Conservation (phyloP, 805 yeast species). For the Candida dendrica region DNA sequence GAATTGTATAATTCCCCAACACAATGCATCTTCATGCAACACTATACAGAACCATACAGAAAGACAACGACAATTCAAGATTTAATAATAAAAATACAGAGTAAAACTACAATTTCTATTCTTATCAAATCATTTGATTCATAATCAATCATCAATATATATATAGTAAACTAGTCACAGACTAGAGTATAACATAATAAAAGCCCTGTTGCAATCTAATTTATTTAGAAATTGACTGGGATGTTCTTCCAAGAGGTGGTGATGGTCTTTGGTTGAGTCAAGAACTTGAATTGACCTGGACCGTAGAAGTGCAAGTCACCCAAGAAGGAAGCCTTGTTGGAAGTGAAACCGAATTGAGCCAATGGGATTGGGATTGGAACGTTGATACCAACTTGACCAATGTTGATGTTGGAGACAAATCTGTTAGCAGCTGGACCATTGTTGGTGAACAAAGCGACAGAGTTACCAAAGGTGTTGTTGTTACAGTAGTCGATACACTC, state of each 20-base stretch:
- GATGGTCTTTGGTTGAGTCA: conserved; percentile 73
- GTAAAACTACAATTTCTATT: background rate
- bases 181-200: no score
- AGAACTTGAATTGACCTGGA: conserved; percentile 62
- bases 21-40: no score
- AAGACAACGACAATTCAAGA: background rate
- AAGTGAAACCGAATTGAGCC: conserved; percentile 79
- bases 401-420: conserved; percentile 58
- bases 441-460: conserved; percentile 62
- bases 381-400: conserved; percentile 74
- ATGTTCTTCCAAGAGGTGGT: conserved; percentile 54
- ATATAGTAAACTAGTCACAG: background rate
- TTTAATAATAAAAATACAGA: no score
- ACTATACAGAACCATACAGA: background rate
- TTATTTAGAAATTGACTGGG: background rate
- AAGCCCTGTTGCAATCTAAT: no score
- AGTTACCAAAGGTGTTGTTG: conserved; percentile 57
- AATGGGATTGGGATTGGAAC: conserved; percentile 77
- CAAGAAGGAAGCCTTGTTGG: conserved; percentile 68
- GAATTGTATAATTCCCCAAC: no score
- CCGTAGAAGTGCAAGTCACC: conserved; percentile 83
- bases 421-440: conserved; percentile 64
- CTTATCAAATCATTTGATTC: background rate
- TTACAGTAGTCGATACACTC: conserved; percentile 63
- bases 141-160: background rate